Evolutionary conservation across 768 basidiomycete species (phyloP), one percentile per base, ranked within the genome.

Genomic region (Kwoniella heveanensis): DNA sequence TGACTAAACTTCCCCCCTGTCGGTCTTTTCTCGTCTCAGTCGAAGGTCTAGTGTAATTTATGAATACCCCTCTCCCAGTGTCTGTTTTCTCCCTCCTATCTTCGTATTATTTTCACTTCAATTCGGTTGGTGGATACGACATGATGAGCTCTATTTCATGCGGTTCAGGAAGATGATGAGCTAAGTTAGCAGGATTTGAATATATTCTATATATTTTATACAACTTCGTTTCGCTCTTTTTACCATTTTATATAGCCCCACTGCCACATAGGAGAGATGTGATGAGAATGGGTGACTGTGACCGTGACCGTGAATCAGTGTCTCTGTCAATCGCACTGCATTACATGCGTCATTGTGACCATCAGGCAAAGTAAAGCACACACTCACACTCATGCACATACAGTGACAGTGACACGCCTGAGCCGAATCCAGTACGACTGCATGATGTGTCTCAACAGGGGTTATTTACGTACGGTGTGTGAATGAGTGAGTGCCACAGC

Each of bases 221-320:
- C 10, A 54, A 51, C 50, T 60, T 60, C 58, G 58, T 60, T 60
- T 60, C 58, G 58, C 58, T 60, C 32, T 0, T 60, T 44, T n/a
- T 44, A 3, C 8, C 19, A 29, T 30, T n/a, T 60, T 60, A 37
- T 25, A 26, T 60, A 60, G 50, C 58, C 58, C 50, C 58, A 51
- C 30, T 44, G 58, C 48, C 24, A 26, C 44, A 29, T 29, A 57
- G 47, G 46, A 21, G 46, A 47, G 21, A 47, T 21, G 27, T 25
- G 49, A 60, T 60, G 58, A n/a, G n/a, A 60, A 51, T 51, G 58
- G 48, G 58, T 60, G 58, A 26, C 25, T 49, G 48, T 44, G 39
- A 44, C 17, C 17, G 5, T 22, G 22, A 24, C 5, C 4, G 48
- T 26, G 2, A 19, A 47, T 7, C 48, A 24, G 25, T 49, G 48